Evolutionary conservation across 108 stramenopile species (phyloP), one percentile per base, ranked within the genome.

Genomic region (Seminavis robusta): DNA sequence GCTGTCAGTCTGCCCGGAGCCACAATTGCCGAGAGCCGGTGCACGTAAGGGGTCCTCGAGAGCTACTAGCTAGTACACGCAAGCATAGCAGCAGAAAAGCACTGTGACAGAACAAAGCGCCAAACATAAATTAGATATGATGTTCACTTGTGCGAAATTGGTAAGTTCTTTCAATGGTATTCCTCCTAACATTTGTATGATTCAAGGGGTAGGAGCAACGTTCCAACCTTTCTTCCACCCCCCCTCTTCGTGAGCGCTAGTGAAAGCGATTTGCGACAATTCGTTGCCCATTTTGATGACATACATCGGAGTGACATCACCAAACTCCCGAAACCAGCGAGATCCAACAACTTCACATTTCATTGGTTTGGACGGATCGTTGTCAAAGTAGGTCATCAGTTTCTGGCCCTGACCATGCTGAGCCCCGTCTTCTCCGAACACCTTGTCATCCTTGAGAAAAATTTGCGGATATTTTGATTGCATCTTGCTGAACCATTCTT

Each of bases 401-500:
- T 69, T 57, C 36, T 65, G 61, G 11, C 67, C 73, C 16, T 60
- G 59, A 0, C 56, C 50, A 40, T 74, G 73, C 41, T 69, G 66
- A 10, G 46, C 56, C 3, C 34, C 32, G 34, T 65, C 43, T 9
- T 53, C 33, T 9, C 67, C 67, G 64, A 60, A 74, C 11, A 68
- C 1, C 29, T 56, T 52, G 9, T 66, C 67, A 26, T 74, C 57
- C 8, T 25, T 29, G 4, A 45, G 9, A 30, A 67, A 73, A n/a
- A 41, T 54, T 38, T 37, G 21, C 0, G 72, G 65, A 39, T 44
- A 40, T 28, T 41, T 52, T 11, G 15, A 15, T 51, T 74, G 39
- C 67, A 74, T 68, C 40, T 58, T 52, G 11, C 28, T 45, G 59
- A 48, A 52, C 73, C 73, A 74, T 26, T 64, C 62, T 0, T 60